Conservation (phyloP, 1,284 basidiomycete species). For the Trametes hirsuta region DNA sequence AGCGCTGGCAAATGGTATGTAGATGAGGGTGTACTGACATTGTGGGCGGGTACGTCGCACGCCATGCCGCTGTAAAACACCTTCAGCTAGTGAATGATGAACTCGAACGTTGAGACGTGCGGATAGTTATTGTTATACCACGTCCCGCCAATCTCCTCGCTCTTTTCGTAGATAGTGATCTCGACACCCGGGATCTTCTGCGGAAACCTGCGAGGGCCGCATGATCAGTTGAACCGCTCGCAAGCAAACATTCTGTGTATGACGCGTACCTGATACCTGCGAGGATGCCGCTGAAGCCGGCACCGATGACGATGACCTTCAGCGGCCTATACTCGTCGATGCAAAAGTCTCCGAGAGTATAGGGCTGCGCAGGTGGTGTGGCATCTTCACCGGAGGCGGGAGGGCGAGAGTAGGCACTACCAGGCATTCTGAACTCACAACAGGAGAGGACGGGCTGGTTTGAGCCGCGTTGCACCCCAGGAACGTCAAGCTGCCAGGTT, state of each 20-base stretch:
- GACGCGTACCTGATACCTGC: constrained; percentile 52
- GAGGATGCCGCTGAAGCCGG: constrained; percentile 57
- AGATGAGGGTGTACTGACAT: constrained; percentile 35
- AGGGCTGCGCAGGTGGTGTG: background rate
- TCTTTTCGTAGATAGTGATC: constrained; percentile 61
- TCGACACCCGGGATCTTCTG: constrained; percentile 58
- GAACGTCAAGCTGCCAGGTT: too few species aligned
- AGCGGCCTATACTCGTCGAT: constrained; percentile 54
- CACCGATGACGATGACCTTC: constrained; percentile 53
- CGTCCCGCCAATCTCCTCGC: constrained; percentile 62
- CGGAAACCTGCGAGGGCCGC: constrained; percentile 43
- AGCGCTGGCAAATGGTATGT: too few species aligned
- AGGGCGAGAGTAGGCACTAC: background rate
- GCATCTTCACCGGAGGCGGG: background rate
- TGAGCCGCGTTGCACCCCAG: too few species aligned
- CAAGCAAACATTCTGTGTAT: too few species aligned
- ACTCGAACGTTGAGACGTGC: background rate
- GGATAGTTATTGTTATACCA: constrained; percentile 52
- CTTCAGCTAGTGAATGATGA: background rate
- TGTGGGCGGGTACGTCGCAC: constrained; percentile 61
- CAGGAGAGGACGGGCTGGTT: background rate
- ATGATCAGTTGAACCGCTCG: background rate
- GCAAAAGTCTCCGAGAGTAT: constrained; percentile 33
- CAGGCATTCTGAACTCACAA: background rate
- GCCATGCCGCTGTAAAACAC: constrained; percentile 43